Evolutionary conservation across 108 stramenopile genomes (phyloP), one percentile per base, ranked within the genome.

Genomic region (Fistulifera solaris): DNA sequence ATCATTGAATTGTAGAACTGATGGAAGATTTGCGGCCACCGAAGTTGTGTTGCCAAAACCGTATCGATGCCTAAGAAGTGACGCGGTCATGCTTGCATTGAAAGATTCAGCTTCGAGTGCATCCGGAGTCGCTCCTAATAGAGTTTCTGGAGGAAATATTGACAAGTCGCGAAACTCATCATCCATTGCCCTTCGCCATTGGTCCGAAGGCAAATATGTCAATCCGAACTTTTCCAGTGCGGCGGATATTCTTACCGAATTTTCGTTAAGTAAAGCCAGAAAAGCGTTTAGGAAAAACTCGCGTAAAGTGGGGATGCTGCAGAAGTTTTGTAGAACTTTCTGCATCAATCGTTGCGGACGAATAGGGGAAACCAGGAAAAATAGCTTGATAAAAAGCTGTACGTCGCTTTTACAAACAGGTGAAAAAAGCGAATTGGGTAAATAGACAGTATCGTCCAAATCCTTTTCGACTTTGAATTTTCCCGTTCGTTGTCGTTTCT

Each of bases 21-120:
- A 61, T 27, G 91, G 91, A n/a, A 93, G 40, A 48, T 80, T 85
- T 5, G 77, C 71, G n/a, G 91, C 85, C 25, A 86, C 74, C 13
- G 81, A 71, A 27, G 71, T 66, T 14, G 81, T 76, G 22, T 72
- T 67, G 46, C 72, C 73, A 25, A 40, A 51, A 26, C 68, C 65
- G 44, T 68, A 69, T 27, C 73, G 81, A 41, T 76, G 55, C 56
- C 68, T 28, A 21, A 76, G 57, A 63, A 76, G 43, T 7, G 63
- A 48, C 26, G 51, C 15, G 12, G 52, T 26, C 38, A 52, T 24
- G 18, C 40, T 77, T 17, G 68, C 45, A 39, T 56, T 56, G 17
- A 54, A 46, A 10, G 43, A 55, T 35, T 76, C 60, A 22, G 56
- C 40, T 21, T 63, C 76, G 0, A 68, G 25, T 2, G 80, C 46